Percentiles rank a stretch among this genome's conserved stretches.
Evolutionary conservation across 2,329 filamentous ascomycete species (phyloP).

Genomic region (Parastagonospora nodorum): DNA sequence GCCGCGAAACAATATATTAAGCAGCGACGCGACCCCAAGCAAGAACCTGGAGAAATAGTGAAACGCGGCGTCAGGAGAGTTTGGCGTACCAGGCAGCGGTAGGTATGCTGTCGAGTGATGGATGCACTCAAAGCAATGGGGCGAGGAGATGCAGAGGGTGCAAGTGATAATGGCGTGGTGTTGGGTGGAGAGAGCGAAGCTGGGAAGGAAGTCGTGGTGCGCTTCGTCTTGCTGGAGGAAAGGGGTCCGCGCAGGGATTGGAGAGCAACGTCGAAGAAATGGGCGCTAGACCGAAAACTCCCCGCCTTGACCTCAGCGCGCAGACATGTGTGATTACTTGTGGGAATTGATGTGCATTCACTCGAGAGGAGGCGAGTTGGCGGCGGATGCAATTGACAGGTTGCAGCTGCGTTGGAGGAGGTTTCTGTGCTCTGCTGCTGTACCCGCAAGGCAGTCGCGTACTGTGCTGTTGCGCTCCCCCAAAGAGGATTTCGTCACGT

Average conservation of each 20-base stretch:
- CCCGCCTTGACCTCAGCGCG: slow-evolving; percentile 21
- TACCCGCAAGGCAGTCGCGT: slow-evolving; percentile 27
- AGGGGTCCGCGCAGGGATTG: slow-evolving; percentile 47
- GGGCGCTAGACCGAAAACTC: slow-evolving; percentile 41
- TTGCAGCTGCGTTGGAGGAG: slow-evolving; percentile 11
- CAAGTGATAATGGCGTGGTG: slow-evolving; percentile 34
- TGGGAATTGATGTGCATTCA: slow-evolving; percentile 4
- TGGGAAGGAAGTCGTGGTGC: slow-evolving; percentile 43
- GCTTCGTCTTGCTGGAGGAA: slow-evolving; percentile 40
- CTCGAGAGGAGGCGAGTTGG: slow-evolving; percentile 1
- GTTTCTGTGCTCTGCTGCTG: slow-evolving; percentile 19
- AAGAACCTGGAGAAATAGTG: slow-evolving; percentile 42
- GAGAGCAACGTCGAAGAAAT: slow-evolving; percentile 38
- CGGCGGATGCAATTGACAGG: slow-evolving; percentile 30
- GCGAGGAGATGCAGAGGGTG: slow-evolving; percentile 25
- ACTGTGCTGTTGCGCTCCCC: slow-evolving; percentile 21
- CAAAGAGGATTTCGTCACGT: slow-evolving; percentile 37
- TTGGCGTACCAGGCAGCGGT: slow-evolving; percentile 45
- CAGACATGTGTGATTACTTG: background rate
- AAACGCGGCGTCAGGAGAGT: slow-evolving; percentile 25
- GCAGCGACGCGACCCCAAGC: slow-evolving; percentile 37
- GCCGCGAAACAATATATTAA: slow-evolving; percentile 32
- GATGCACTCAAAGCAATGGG: slow-evolving; percentile 42
- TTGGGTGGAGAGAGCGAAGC: slow-evolving; percentile 35
- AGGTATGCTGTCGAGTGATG: slow-evolving; percentile 43